These are phyloP conservation scores for Podospora bellae-mahoneyi DNA, from an alignment of 495 filamentous ascomycete genomes.

Conservation along the genomic window DNA sequence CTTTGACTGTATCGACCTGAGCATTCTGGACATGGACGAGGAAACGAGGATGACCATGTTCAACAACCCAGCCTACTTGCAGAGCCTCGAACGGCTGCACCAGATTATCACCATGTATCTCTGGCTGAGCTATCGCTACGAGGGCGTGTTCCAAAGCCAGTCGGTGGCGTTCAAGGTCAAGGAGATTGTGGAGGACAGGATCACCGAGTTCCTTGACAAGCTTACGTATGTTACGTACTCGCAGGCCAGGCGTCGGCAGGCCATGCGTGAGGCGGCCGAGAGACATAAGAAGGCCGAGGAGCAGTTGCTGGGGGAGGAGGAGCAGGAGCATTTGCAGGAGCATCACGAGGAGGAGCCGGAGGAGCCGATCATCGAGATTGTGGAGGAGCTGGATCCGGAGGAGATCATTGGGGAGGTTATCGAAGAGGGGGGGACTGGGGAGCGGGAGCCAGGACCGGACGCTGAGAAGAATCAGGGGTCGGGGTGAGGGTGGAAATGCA, in stretches of 20 bases:
- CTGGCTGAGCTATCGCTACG: slow-evolving; percentile 73
- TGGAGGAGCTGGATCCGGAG: background rate
- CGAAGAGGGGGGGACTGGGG: slow-evolving; percentile 16
- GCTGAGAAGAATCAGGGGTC: slow-evolving; percentile 1
- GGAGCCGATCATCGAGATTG: background rate
- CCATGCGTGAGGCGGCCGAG: slow-evolving; percentile 25
- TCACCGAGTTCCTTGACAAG: slow-evolving; percentile 60
- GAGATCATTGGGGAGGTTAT: slow-evolving; percentile 6
- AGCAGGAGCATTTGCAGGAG: slow-evolving; percentile 4
- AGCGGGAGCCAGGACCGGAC: background rate
- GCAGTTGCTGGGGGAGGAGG: slow-evolving; percentile 6
- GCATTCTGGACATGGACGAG: slow-evolving; percentile 55
- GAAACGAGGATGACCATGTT: slow-evolving; percentile 22
- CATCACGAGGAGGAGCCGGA: background rate
- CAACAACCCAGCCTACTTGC: slow-evolving; percentile 52
- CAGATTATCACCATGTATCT: slow-evolving; percentile 78
- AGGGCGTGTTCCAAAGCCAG: slow-evolving; percentile 76
- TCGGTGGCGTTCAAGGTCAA: slow-evolving; percentile 78
- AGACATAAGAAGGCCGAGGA: slow-evolving; percentile 12
- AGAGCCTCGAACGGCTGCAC: slow-evolving; percentile 70
- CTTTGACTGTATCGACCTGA: slow-evolving; percentile 60
- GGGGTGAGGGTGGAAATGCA: slow-evolving; percentile 3
- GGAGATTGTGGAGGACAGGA: slow-evolving; percentile 69
- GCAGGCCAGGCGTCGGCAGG: slow-evolving; percentile 18
- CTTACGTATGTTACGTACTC: slow-evolving; percentile 25